Conservation (phyloP, 352 stramenopile genomes). For the Phytophthora citricola region DNA sequence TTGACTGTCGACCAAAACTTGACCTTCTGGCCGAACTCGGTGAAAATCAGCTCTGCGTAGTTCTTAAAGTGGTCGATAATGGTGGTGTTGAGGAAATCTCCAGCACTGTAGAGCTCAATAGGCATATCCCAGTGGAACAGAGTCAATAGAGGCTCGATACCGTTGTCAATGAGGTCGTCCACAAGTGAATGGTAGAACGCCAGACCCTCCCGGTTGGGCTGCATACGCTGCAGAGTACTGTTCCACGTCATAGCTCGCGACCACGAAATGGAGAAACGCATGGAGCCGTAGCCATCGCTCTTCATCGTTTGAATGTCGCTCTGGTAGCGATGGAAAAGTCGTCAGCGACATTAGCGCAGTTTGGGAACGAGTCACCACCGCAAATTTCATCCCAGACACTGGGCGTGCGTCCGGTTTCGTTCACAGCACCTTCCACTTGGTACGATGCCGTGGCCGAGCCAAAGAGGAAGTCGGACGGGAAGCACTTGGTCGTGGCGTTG, state of each 20-base stretch:
- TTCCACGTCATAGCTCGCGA: not conserved
- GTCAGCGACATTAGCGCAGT: not conserved
- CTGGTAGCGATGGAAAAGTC: not conserved
- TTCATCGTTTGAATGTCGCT: not conserved
- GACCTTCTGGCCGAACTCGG: conserved; percentile 90
- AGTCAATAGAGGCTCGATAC: not conserved
- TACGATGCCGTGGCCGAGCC: not conserved
- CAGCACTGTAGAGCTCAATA: conserved; percentile 35
- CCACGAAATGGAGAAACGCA: not conserved
- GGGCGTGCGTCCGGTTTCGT: not conserved
- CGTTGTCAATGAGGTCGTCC: not conserved
- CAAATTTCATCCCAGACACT: not conserved
- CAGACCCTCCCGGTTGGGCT: not conserved
- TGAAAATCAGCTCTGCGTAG: conserved; percentile 93
- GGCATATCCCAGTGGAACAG: conserved; percentile 33
- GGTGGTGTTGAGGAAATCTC: conserved; percentile 29
- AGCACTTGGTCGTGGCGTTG: not conserved
- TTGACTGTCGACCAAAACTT: conserved; percentile 96
- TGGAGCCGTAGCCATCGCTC: not conserved
- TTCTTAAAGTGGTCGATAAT: conserved; percentile 76
- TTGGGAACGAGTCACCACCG: not conserved
- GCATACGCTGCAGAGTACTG: not conserved
- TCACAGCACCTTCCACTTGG: not conserved
- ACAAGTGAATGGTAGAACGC: not conserved
- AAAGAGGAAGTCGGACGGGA: not conserved